Base-by-base conservation (phyloP, 257 asterid genomes). In the Solanum habrochaites region DNA sequence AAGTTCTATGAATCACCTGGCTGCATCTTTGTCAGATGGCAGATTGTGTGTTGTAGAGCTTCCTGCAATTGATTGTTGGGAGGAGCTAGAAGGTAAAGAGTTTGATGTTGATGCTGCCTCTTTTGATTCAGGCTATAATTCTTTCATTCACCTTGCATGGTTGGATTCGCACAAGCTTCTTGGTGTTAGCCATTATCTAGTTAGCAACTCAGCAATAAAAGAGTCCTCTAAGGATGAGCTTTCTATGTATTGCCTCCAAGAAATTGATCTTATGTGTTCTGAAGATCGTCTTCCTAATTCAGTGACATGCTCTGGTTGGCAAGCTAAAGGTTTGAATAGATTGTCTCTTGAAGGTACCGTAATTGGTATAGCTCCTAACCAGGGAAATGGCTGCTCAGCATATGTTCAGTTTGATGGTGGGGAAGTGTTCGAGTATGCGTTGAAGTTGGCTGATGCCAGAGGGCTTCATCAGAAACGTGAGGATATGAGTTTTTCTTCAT, bases 401-500 rank as follows among this genome's bases (percentile, higher is more conserved):
- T 93, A 92, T 90, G 87, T 96, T 86, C 98, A 95, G 92, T 93
- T 93, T 91, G 94, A 93, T 82, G 95, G 98, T 86, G 99, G 99
- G 71, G 94, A 96, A 91, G 85, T 92, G 72, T 90, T 89, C 40
- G 96, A 95, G 85, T 97, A 94, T 82, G 74, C 81, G n/a, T 91
- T 97, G 20, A 93, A 91, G 88, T 85, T 91, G 85, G 92, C 94
- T 66, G 88, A 67, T 74, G 90, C 91, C 75, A 88, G 88, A 89
- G 92, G 86, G 42, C 87, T 40, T 60, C 92, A 95, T 90, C 94
- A 78, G 93, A 92, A 91, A 93, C 87, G 94, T 73, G 92, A 93
- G 75, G 92, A 91, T 90, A 90, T 93, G 96, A 82, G 88, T 88
- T 97, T 97, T 86, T 86, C 92, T 18, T 89, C 97, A 64, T 90